Percentiles rank a stretch among this genome's conserved stretches.
These are phyloP conservation scores for Diutina scorzettiae DNA, from an alignment of 1,139 yeast species.

Conservation along the genomic window DNA sequence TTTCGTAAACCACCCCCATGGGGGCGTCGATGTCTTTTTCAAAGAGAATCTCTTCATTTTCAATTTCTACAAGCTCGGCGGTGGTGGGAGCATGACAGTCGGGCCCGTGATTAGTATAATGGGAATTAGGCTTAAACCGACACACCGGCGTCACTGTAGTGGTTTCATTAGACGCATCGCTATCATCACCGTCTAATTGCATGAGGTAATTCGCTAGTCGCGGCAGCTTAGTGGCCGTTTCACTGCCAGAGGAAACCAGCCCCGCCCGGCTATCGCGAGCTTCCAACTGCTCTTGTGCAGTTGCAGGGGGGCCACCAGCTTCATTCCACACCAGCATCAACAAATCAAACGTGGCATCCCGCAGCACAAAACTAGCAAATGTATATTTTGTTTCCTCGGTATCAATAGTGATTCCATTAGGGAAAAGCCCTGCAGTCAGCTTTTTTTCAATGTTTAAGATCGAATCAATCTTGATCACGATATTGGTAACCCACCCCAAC, in stretches of 20 bases:
- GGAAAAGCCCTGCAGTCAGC: conserved; percentile 79
- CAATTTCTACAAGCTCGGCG: conserved; percentile 9
- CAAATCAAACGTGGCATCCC: conserved; percentile 69
- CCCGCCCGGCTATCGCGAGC: background rate
- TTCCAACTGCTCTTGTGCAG: background rate
- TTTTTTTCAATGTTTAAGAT: conserved; percentile 66
- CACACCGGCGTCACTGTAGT: background rate
- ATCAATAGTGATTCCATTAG: conserved; percentile 76
- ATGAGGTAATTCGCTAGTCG: conserved; percentile 2
- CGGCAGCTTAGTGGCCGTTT: background rate
- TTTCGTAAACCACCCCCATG: conserved; percentile 35
- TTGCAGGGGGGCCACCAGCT: conserved; percentile 11
- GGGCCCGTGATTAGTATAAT: conserved; percentile 20
- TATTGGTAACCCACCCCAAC: conserved; percentile 83
- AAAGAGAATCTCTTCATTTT: conserved; percentile 22
- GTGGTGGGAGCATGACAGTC: conserved; percentile 24
- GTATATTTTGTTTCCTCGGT: conserved; percentile 57
- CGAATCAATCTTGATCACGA: conserved; percentile 63
- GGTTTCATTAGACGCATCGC: background rate
- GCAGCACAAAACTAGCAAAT: conserved; percentile 78
- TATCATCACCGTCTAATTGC: conserved; percentile 3
- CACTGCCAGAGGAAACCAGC: background rate
- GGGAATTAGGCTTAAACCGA: background rate
- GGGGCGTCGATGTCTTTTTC: conserved; percentile 32
- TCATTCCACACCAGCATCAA: conserved; percentile 49